phyloP scores from a whole-genome alignment of 106 monocot genomes.

The Acorus calamus region DNA sequence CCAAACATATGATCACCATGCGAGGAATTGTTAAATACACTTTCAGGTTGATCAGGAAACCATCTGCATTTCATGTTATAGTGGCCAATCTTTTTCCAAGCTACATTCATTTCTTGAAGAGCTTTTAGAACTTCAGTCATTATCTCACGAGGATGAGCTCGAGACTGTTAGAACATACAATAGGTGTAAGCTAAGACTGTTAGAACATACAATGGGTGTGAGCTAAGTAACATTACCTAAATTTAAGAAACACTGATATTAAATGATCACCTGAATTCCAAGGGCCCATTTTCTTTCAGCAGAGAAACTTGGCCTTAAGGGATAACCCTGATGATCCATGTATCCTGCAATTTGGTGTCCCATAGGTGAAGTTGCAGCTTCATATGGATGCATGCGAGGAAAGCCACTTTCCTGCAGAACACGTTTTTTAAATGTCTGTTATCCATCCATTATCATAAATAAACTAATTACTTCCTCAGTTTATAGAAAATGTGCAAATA shows the following conservation, averaged over 20 bases:
- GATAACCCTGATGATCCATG: conserved; percentile 47
- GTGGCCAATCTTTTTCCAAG: conserved; percentile 83
- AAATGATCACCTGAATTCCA: conserved; percentile 58
- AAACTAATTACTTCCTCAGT: not conserved
- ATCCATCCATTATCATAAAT: not conserved
- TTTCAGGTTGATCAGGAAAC: conserved; percentile 22
- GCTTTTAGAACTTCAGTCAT: conserved; percentile 86
- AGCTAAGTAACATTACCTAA: too few species aligned
- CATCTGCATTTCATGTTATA: conserved; percentile 93
- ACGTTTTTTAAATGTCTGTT: too few species aligned
- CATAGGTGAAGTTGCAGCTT: conserved; percentile 20
- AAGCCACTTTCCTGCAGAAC: conserved; percentile 35
- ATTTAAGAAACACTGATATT: not conserved
- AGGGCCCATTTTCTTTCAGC: conserved; percentile 86
- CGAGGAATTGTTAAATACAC: conserved; percentile 15
- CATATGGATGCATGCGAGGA: conserved; percentile 14
- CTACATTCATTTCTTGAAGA: conserved; percentile 74
- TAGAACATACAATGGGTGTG: too few species aligned
- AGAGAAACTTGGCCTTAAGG: conserved; percentile 30
- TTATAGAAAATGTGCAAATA: not conserved
- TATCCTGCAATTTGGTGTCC: conserved; percentile 25
- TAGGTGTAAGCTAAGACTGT: not conserved
- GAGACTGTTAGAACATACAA: conserved; percentile 32
- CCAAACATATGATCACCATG: conserved; percentile 33
- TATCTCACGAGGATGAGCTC: conserved; percentile 80